Evolutionary conservation across 192 early-diverging fungal species (phyloP).

Genomic region (Mortierella antarctica): DNA sequence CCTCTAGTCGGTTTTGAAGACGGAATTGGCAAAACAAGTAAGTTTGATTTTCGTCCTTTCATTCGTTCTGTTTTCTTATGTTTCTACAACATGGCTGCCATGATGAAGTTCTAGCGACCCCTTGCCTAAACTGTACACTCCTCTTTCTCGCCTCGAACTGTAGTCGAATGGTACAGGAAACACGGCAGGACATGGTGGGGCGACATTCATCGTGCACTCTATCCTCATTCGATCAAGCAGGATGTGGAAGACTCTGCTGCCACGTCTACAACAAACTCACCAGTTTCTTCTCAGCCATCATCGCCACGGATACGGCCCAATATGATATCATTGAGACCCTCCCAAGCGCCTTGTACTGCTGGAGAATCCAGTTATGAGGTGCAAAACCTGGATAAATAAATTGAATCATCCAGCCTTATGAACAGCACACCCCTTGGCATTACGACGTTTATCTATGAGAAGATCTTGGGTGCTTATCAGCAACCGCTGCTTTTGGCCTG

Average conservation of each 20-base stretch:
- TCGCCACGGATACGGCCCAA: background rate
- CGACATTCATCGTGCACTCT: constrained; percentile 66
- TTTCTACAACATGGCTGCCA: background rate
- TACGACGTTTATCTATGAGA: no score
- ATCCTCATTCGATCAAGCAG: constrained; percentile 62
- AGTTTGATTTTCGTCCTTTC: constrained; percentile 14
- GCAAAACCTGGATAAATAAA: no score
- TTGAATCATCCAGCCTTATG: no score
- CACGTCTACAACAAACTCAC: constrained; percentile 6
- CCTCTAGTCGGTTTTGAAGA: constrained; percentile 69
- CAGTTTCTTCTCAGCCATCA: background rate
- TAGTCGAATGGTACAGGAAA: constrained; percentile 69
- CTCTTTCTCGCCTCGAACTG: background rate
- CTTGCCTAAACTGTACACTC: background rate
- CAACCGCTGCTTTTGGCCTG: no score
- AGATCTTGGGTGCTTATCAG: no score
- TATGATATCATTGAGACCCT: no score
- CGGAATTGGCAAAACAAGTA: constrained; percentile 76
- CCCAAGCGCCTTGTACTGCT: no score
- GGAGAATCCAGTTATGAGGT: no score
- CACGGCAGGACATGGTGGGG: constrained; percentile 68
- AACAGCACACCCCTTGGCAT: no score
- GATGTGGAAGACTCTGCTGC: constrained; percentile 10
- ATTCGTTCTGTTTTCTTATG: background rate
- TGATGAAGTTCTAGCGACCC: background rate